Percentiles rank a stretch among this genome's conserved stretches.
phyloP scores from a whole-genome alignment of 108 stramenopile species.

The Cyclotella cryptica region DNA sequence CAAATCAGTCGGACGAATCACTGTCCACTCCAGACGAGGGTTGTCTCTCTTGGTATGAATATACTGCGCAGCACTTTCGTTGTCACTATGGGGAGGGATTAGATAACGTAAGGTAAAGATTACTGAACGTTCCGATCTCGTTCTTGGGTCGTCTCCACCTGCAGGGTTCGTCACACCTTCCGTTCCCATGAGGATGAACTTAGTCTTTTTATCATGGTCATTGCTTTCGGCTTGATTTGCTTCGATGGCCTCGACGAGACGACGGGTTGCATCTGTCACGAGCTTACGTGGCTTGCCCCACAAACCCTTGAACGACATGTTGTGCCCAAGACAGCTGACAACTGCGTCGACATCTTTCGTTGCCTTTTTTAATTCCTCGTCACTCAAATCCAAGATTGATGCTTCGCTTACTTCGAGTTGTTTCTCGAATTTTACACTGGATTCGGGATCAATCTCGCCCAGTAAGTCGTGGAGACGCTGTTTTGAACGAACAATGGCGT shows the following conservation, averaged over 20 bases:
- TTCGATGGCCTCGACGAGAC: slow-evolving; percentile 39
- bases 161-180: slow-evolving; percentile 63
- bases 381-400: slow-evolving; percentile 55
- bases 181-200: slow-evolving; percentile 70
- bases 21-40: slow-evolving; percentile 49
- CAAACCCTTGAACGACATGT: slow-evolving; percentile 44
- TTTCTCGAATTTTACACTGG: slow-evolving; percentile 15
- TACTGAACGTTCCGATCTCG: slow-evolving; percentile 41
- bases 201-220: slow-evolving; percentile 17
- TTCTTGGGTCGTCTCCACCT: slow-evolving; percentile 47
- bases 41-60: slow-evolving; percentile 30
- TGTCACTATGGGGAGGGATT: slow-evolving; percentile 68
- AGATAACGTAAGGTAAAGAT: slow-evolving; percentile 49
- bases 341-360: slow-evolving; percentile 54
- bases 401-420: slow-evolving; percentile 50
- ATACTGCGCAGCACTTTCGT: slow-evolving; percentile 62
- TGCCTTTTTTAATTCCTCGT: slow-evolving; percentile 40
- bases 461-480: slow-evolving; percentile 35
- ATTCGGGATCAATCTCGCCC: slow-evolving; percentile 12
- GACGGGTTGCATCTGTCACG: slow-evolving; percentile 32
- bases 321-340: slow-evolving; percentile 60
- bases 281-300: slow-evolving; percentile 43
- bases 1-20: slow-evolving; percentile 69
- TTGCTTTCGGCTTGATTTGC: neutral
- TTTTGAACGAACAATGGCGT: slow-evolving; percentile 56